These are phyloP conservation scores for Raffaelea ambrosiae DNA, from an alignment of 2,329 filamentous ascomycete genomes.

Conservation along the genomic window DNA sequence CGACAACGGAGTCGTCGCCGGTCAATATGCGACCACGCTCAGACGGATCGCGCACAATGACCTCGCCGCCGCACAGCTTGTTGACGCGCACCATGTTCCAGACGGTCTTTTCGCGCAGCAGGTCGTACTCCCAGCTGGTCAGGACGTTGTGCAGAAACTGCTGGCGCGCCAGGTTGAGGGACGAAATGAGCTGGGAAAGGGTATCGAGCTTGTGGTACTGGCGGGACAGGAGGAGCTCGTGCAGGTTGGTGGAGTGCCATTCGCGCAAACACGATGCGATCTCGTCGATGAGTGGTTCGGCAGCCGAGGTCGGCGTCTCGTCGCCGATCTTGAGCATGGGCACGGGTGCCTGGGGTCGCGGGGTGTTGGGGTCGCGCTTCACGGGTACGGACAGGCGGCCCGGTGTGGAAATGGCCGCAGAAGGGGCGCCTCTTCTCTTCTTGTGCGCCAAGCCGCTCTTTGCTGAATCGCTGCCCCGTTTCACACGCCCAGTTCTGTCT, in stretches of 20 bases:
- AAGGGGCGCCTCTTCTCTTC: constrained; percentile 16
- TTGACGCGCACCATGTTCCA: constrained; percentile 95
- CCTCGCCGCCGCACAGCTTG: constrained; percentile 85
- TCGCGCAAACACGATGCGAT: constrained; percentile 94
- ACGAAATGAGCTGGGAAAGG: constrained; percentile 69
- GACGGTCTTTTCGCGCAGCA: constrained; percentile 77
- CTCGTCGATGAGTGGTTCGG: constrained; percentile 91
- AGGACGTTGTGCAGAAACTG: constrained; percentile 93
- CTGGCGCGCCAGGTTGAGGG: constrained; percentile 76
- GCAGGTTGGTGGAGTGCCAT: constrained; percentile 96
- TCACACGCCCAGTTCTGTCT: constrained; percentile 16
- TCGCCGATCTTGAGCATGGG: constrained; percentile 97
- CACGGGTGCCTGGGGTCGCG: constrained; percentile 82
- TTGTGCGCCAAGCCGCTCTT: constrained; percentile 41
- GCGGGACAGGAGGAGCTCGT: constrained; percentile 76
- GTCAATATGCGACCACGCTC: constrained; percentile 80
- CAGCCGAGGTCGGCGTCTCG: constrained; percentile 81
- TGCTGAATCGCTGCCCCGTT: constrained; percentile 39
- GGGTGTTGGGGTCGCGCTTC: constrained; percentile 55
- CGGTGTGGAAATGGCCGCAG: constrained; percentile 16
- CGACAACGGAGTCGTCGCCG: constrained; percentile 85
- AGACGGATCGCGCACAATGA: constrained; percentile 85
- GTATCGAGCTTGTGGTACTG: constrained; percentile 76
- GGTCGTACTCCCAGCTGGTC: constrained; percentile 74
- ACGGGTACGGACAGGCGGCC: constrained; percentile 38